A percentile compares a stretch with the other conserved stretches of the same genome.
phyloP scores from a whole-genome alignment of 257 asterid genomes.

The Sherardia arvensis region DNA sequence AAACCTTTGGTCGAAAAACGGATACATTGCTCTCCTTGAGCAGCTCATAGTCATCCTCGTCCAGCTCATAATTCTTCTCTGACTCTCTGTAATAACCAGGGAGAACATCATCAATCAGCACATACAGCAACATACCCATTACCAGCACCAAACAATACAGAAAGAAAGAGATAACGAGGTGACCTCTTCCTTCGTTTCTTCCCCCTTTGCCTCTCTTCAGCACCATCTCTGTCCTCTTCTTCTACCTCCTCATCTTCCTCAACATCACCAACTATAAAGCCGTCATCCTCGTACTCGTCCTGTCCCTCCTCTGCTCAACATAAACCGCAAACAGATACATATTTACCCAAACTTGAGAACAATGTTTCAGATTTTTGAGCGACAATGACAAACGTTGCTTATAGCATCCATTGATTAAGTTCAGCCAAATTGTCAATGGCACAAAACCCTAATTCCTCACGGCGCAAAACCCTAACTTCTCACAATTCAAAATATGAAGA shows the following conservation, averaged over 20 bases:
- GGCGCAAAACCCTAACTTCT: no score
- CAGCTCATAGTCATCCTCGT: conserved; percentile 90
- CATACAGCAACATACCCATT: not conserved
- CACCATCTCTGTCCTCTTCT: conserved; percentile 67
- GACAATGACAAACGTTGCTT: no score
- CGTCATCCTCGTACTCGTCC: conserved; percentile 92
- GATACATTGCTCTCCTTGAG: conserved; percentile 86
- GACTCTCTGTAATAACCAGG: conserved; percentile 47
- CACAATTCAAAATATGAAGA: not conserved
- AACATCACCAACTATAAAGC: conserved; percentile 76
- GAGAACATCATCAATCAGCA: not conserved
- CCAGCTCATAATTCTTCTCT: conserved; percentile 57
- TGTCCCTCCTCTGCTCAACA: conserved; percentile 69
- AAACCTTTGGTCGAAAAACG: conserved; percentile 73
- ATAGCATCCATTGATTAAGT: no score
- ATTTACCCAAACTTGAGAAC: no score
- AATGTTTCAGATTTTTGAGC: no score
- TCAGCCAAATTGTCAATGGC: no score
- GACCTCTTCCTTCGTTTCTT: conserved; percentile 85
- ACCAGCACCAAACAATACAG: not conserved
- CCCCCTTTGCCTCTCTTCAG: conserved; percentile 73
- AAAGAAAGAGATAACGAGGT: not conserved
- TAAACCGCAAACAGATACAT: no score
- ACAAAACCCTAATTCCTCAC: no score
- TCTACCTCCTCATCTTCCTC: conserved; percentile 59